Percentiles rank a stretch among this genome's conserved stretches.
Conservation (phyloP, 768 basidiomycete genomes). For the Cyclocybe aegerita region DNA sequence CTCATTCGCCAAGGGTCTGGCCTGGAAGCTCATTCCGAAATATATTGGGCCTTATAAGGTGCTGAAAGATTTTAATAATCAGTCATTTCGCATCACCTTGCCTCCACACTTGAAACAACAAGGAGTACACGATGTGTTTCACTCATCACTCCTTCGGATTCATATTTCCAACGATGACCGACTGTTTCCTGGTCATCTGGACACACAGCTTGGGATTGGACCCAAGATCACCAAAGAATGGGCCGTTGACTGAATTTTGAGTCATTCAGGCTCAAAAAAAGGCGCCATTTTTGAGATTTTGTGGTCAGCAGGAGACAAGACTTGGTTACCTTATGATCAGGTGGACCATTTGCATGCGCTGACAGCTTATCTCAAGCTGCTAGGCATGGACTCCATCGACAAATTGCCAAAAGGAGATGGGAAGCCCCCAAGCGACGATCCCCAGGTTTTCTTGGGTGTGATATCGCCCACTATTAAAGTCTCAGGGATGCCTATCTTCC, state of each 20-base stretch:
- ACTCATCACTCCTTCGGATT: constrained; percentile 27
- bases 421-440: not conserved
- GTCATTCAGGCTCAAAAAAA: constrained; percentile 12
- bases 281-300: constrained; percentile 5
- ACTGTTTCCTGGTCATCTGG: constrained; percentile 30
- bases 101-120: constrained; percentile 15
- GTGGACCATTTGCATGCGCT: constrained; percentile 21
- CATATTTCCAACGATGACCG: constrained; percentile 30
- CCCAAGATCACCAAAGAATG: constrained; percentile 16
- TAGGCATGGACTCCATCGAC: constrained; percentile 18
- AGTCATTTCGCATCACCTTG: constrained; percentile 6
- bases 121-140: constrained; percentile 20
- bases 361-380: constrained; percentile 24
- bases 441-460: constrained; percentile 4
- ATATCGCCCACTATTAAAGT: too few species aligned
- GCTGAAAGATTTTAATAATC: constrained; percentile 5
- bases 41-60: constrained; percentile 17
- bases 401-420: constrained; percentile 2
- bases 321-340: constrained; percentile 19
- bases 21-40: constrained; percentile 17
- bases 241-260: constrained; percentile 20
- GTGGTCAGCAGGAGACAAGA: constrained; percentile 14
- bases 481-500: too few species aligned
- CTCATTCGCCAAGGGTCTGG: constrained; percentile 12
- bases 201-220: constrained; percentile 10